A percentile compares a stretch with the other conserved stretches of the same genome.
These are phyloP conservation scores for Hypomyces perniciosus DNA, from an alignment of 2,329 filamentous ascomycete genomes.

Conservation along the genomic window DNA sequence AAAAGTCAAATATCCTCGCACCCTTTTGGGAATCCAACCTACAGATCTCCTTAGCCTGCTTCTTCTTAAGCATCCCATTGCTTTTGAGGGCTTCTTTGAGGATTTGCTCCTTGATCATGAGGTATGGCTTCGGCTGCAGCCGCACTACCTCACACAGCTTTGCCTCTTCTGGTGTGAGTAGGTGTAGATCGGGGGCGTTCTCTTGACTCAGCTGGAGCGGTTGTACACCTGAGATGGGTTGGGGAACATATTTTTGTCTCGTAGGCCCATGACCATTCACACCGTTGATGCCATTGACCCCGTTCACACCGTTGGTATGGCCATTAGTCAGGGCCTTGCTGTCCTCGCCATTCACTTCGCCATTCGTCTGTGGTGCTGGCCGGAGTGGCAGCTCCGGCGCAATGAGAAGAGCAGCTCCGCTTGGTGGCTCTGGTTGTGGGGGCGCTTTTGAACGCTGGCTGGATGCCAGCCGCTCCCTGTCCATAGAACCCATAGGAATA, in stretches of 20 bases:
- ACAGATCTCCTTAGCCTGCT: constrained; percentile 82
- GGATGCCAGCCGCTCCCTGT: constrained; percentile 69
- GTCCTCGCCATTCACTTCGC: constrained; percentile 43
- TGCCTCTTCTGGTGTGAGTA: constrained; percentile 76
- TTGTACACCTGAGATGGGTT: constrained; percentile 54
- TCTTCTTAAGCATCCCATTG: constrained; percentile 87
- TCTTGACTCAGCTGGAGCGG: constrained; percentile 67
- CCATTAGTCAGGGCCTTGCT: constrained; percentile 50
- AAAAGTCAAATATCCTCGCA: constrained; percentile 85
- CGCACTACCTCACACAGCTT: constrained; percentile 81
- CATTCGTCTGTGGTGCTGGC: constrained; percentile 30
- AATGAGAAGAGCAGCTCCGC: constrained; percentile 70
- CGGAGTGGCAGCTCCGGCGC: constrained; percentile 70
- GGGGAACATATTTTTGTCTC: constrained; percentile 47
- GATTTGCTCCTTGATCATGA: constrained; percentile 91
- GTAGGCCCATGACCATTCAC: constrained; percentile 29
- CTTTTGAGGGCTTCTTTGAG: constrained; percentile 84
- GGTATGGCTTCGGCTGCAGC: constrained; percentile 87
- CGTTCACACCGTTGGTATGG: constrained; percentile 45
- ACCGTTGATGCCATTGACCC: constrained; percentile 38
- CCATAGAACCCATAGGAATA: constrained; percentile 72
- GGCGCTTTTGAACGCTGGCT: constrained; percentile 63
- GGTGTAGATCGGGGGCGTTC: constrained; percentile 73
- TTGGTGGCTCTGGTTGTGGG: constrained; percentile 62
- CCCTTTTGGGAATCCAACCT: constrained; percentile 79